Evolutionary conservation across 768 basidiomycete genomes (phyloP), one percentile per base, ranked within the genome.

Genomic region (Naganishia kalamii): DNA sequence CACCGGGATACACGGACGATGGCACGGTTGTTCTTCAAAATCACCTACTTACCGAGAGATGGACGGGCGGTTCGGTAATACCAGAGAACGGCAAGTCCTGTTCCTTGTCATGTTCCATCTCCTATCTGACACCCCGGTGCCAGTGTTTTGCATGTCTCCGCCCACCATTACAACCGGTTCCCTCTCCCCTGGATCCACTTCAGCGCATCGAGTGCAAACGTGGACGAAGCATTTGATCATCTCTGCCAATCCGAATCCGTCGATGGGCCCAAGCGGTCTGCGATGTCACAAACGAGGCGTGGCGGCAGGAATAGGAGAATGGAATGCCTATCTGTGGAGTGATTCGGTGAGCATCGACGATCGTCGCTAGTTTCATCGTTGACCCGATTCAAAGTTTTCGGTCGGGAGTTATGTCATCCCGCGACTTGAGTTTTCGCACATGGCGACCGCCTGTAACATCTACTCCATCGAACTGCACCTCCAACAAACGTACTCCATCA

Each of bases 371-470:
- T 21, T 6, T 37, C 8, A 8, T 3, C 11, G 1, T 11, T 12
- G 23, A 47, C 12, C 2, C 21, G 29, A 37, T 15, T 8, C 13
- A 29, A 8, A 63, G 62, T 63, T 49, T 30, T 49, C 47, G 12
- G 46, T 63, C 32, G 62, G 46, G 32, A 32, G 44, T 19, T 63
- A 63, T 15, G n/a, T 63, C 6, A 19, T 19, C 3, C 25, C 32
- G 8, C 27, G 30, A 15, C 29, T 63, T 7, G 29, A 63, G 7
- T 46, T 63, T 15, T n/a, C 21, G n/a, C 6, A 48, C 21, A 33
- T 63, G 25, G 17, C 62, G 17, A 30, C 62, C 30, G 37, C 27
- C 7, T 49, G 47, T 47, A 63, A 13, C 7, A 63, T 63, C 27
- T 63, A 29, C 46, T 17, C 27, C 19, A 37, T 49, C n/a, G 21